Evolutionary conservation across 225 moss, liverwort and hornwort genomes (phyloP), one percentile per base, ranked within the genome.

Genomic region (Bryum argenteum): DNA sequence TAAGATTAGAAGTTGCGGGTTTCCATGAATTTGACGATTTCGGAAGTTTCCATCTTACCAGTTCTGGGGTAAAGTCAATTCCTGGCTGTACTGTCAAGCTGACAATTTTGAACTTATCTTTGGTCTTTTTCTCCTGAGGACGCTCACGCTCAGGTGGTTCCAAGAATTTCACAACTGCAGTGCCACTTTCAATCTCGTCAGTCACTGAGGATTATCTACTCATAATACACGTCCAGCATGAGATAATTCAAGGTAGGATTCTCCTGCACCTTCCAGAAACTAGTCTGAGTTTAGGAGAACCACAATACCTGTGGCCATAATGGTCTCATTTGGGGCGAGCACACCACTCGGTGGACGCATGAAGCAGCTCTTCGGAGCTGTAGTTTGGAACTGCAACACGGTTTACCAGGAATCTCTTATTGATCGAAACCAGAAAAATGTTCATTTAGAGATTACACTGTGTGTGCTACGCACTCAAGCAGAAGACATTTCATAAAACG

Each of bases 341-440:
- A 96, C 93, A 68, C 96, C 96, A 75, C 91, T 91, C 8, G 93
- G 96, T 47, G 96, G 96, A 71, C 96, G 85, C 96, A 96, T 96
- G 70, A 96, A 96, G 80, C 96, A 96, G 77, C 96, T 96, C 86
- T 96, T 96, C 1, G 96, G 96, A 78, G 96, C 96, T 65, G 96
- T 96, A 38, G 96, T 96, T 86, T 96, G 96, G 77, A 96, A 96
- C 95, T 95, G 91, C 86, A 83, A 43, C 42, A 74, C 28, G 53
- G 45, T 64, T 33, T 50, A 75, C 67, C 52, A 10, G 63, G 52
- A 28, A 39, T 15, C 59, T 73, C 47, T 33, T n/a, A 59, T 40
- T 62, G 21, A 52, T 81, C 58, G 72, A 63, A 63, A 81, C 58
- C 72, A 44, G 12, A 69, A 2, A 45, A 48, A 48, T 48, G 37